Percentiles rank a stretch among this genome's conserved stretches.
These are phyloP conservation scores for Cryptosporidium tyzzeri DNA, from an alignment of 169 alveolate species.

Conservation along the genomic window DNA sequence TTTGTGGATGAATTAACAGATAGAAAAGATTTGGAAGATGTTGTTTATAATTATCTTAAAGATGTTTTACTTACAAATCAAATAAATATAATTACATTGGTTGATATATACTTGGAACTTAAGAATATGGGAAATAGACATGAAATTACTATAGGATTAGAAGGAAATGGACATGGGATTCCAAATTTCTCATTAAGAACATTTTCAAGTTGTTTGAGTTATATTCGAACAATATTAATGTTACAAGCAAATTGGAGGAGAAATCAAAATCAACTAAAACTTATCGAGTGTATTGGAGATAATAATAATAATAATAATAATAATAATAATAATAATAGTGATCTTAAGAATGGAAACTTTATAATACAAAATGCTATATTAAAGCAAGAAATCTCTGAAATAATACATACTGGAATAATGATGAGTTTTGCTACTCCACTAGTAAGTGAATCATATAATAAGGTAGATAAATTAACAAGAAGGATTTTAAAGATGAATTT, in stretches of 20 bases:
- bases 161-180: conserved; percentile 66
- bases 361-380: conserved; percentile 28
- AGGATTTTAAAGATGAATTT: conserved; percentile 8
- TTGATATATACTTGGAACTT: conserved; percentile 41
- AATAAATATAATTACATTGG: conserved; percentile 18
- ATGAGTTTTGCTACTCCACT: conserved; percentile 82
- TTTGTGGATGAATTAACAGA: conserved; percentile 92
- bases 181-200: conserved; percentile 77
- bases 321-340: not conserved
- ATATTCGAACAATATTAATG: conserved; percentile 13
- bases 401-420: conserved; percentile 77
- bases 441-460: conserved; percentile 18
- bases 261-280: conserved; percentile 19
- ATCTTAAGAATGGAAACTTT: conserved; percentile 7
- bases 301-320: not conserved
- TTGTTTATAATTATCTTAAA: conserved; percentile 73
- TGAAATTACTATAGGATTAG: conserved; percentile 61
- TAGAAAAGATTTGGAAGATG: conserved; percentile 69
- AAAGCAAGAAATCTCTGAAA: conserved; percentile 1
- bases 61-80: conserved; percentile 46
- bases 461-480: conserved; percentile 16
- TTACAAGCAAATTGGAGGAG: conserved; percentile 35
- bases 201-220: conserved; percentile 46
- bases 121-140: conserved; percentile 12
- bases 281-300: not conserved